Conservation (phyloP, 208 protist genomes). For the Blechomonas ayalai region DNA sequence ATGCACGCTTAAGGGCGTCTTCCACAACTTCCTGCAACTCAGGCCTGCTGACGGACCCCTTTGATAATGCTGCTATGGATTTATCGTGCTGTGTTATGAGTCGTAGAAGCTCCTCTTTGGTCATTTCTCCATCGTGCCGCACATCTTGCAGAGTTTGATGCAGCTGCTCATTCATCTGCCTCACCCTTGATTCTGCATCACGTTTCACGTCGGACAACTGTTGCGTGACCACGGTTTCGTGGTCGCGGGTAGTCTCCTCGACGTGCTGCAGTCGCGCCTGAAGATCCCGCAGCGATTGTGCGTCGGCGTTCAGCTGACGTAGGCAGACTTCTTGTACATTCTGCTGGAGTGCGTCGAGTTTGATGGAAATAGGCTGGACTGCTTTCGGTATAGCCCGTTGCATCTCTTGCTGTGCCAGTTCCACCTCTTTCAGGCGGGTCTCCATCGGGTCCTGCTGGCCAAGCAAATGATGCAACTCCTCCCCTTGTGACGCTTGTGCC, state of each 20-base stretch:
- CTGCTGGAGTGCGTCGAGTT: slow-evolving; percentile 12
- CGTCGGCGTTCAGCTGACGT: not conserved
- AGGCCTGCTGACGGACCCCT: no score
- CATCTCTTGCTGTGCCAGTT: slow-evolving; percentile 11
- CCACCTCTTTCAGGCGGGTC: slow-evolving; percentile 11
- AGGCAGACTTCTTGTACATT: slow-evolving; percentile 9
- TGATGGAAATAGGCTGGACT: slow-evolving; percentile 6
- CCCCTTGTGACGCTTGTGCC: slow-evolving; percentile 2
- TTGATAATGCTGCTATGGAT: no score
- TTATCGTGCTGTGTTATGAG: no score
- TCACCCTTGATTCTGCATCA: slow-evolving; percentile 1
- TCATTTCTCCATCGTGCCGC: slow-evolving; percentile 3
- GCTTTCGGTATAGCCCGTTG: slow-evolving; percentile 6
- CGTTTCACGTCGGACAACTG: slow-evolving; percentile 8
- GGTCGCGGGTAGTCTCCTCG: not conserved
- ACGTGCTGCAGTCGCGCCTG: no score
- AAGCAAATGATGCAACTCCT: slow-evolving; percentile 2
- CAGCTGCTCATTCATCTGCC: slow-evolving; percentile 6
- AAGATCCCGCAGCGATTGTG: not conserved
- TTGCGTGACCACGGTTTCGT: not conserved
- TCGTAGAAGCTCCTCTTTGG: not conserved
- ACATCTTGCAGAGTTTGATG: slow-evolving; percentile 2
- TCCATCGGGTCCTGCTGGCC: slow-evolving; percentile 7
- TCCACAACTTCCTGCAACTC: no score
- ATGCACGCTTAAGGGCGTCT: no score